Evolutionary conservation across 2,329 filamentous ascomycete species (phyloP).

Genomic region (Lachnellula occidentalis): DNA sequence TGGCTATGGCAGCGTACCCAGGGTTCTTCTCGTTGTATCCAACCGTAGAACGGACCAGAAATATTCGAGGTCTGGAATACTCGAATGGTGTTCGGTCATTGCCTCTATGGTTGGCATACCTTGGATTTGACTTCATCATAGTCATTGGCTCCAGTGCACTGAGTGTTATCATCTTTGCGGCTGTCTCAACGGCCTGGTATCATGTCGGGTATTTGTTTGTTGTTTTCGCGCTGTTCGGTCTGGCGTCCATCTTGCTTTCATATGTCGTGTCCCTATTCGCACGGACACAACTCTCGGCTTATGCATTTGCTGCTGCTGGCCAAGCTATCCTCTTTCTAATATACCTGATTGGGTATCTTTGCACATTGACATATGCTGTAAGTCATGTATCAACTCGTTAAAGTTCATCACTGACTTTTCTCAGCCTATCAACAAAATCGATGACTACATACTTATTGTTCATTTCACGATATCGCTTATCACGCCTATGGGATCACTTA

Average conservation of each 20-base stretch:
- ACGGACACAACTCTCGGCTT: constrained; percentile 74
- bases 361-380: constrained; percentile 64
- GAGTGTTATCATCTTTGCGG: constrained; percentile 63
- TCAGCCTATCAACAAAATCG: constrained; percentile 58
- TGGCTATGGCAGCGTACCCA: constrained; percentile 73
- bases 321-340: constrained; percentile 68
- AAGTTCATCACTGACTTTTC: neutral
- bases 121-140: constrained; percentile 72
- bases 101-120: constrained; percentile 81
- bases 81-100: constrained; percentile 81
- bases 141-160: constrained; percentile 63
- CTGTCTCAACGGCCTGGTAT: constrained; percentile 65
- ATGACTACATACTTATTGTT: constrained; percentile 59
- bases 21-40: constrained; percentile 87
- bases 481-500: constrained; percentile 70
- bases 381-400: neutral
- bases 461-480: constrained; percentile 71
- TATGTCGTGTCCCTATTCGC: constrained; percentile 80
- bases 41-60: constrained; percentile 72
- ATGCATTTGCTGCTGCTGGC: constrained; percentile 73
- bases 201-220: constrained; percentile 76
- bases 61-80: constrained; percentile 81
- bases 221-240: constrained; percentile 73
- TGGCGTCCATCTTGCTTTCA: constrained; percentile 68
- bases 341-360: constrained; percentile 68